phyloP scores from a whole-genome alignment of 2,329 filamentous ascomycete genomes.

The Sclerotiophoma versabilis region DNA sequence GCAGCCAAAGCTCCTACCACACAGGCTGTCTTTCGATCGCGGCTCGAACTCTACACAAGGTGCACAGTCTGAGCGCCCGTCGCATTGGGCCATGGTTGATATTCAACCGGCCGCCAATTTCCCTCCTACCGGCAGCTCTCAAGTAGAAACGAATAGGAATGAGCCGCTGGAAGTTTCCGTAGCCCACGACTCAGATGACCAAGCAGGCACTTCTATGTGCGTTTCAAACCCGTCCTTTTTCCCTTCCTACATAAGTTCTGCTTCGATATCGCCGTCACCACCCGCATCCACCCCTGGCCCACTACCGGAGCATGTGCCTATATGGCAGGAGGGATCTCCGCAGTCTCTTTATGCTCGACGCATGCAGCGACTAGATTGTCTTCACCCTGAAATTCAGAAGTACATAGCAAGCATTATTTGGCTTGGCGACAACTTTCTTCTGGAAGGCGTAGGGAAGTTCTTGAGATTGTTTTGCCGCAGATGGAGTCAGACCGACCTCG shows the following conservation, averaged over 20 bases:
- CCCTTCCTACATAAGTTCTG: not conserved
- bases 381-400: no score
- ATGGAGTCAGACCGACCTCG: not conserved
- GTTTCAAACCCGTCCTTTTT: not conserved
- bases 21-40: constrained; percentile 1
- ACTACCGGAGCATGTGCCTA: no score
- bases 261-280: not conserved
- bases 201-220: not conserved
- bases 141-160: no score
- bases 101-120: not conserved
- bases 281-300: not conserved
- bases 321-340: no score
- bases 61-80: not conserved
- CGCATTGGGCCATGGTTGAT: not conserved
- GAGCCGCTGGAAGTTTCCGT: no score
- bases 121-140: not conserved
- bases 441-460: not conserved
- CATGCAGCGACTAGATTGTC: not conserved
- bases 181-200: no score
- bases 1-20: constrained; percentile 1
- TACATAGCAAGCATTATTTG: no score
- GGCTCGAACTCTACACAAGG: not conserved
- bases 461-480: not conserved
- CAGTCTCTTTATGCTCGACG: no score
- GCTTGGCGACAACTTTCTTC: not conserved